phyloP scores from a whole-genome alignment of 768 basidiomycete species.

The Termitomyces sp. region DNA sequence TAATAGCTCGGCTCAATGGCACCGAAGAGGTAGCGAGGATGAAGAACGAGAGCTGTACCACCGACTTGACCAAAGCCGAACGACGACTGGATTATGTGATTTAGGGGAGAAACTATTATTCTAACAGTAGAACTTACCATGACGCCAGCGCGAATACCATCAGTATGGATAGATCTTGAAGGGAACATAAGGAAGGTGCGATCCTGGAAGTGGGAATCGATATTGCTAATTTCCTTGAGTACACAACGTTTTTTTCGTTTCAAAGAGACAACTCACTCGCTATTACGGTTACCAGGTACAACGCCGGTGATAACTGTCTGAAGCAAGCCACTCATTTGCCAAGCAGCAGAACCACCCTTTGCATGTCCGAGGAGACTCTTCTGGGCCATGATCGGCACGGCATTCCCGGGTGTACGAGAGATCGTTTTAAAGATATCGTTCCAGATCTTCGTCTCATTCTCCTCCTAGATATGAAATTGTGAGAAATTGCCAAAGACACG shows the following conservation, averaged over 20 bases:
- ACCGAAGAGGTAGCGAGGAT: slow-evolving; percentile 89
- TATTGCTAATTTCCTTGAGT: slow-evolving; percentile 51
- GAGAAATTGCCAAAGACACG: not conserved
- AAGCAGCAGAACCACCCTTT: slow-evolving; percentile 98
- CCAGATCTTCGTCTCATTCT: slow-evolving; percentile 97
- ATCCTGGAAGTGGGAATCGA: slow-evolving; percentile 88
- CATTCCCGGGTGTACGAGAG: slow-evolving; percentile 88
- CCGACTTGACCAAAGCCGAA: slow-evolving; percentile 99
- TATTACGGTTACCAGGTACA: slow-evolving; percentile 93
- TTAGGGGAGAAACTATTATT: slow-evolving; percentile 2
- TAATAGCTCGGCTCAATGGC: slow-evolving; percentile 75
- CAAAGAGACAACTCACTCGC: slow-evolving; percentile 61
- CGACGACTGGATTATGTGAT: slow-evolving; percentile 57
- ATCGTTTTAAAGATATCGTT: slow-evolving; percentile 90
- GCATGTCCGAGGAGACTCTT: slow-evolving; percentile 97
- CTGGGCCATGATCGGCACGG: slow-evolving; percentile 96
- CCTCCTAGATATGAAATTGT: slow-evolving; percentile 50
- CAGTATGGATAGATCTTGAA: slow-evolving; percentile 92
- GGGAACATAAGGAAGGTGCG: slow-evolving; percentile 95
- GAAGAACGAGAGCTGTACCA: slow-evolving; percentile 80
- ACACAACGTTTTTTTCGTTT: not conserved
- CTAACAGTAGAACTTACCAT: slow-evolving; percentile 49
- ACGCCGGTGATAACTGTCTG: slow-evolving; percentile 83
- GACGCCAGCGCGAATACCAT: slow-evolving; percentile 81
- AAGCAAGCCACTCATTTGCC: slow-evolving; percentile 91